These are phyloP conservation scores for Moricandia moricandioides DNA, from an alignment of 345 rosid genomes.

Conservation along the genomic window DNA sequence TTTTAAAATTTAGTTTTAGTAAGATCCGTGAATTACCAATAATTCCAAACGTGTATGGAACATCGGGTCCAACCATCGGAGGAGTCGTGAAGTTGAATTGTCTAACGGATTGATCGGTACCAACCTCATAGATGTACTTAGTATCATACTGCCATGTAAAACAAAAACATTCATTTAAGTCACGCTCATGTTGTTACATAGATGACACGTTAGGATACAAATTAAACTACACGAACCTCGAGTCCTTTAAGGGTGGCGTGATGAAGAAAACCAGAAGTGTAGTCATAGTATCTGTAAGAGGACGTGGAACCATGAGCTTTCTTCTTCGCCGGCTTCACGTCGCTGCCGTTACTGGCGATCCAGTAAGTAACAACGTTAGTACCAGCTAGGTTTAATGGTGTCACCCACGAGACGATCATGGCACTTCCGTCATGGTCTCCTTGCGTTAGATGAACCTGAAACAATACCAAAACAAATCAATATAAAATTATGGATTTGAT, in stretches of 20 bases:
- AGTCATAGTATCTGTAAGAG: slow-evolving; percentile 41
- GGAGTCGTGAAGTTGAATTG: slow-evolving; percentile 53
- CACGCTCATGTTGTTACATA: neutral
- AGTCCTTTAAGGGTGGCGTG: slow-evolving; percentile 41
- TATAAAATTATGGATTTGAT: neutral
- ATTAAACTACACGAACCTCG: slow-evolving; percentile 36
- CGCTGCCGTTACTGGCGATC: slow-evolving; percentile 15
- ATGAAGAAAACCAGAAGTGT: slow-evolving; percentile 51
- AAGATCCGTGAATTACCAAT: slow-evolving; percentile 42
- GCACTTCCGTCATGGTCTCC: slow-evolving; percentile 47
- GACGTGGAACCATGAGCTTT: slow-evolving; percentile 22
- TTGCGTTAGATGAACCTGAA: slow-evolving; percentile 51
- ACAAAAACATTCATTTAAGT: neutral
- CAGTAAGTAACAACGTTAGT: slow-evolving; percentile 41
- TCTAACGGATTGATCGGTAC: slow-evolving; percentile 39
- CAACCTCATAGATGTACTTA: slow-evolving; percentile 54
- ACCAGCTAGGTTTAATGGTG: slow-evolving; percentile 34
- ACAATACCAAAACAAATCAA: neutral
- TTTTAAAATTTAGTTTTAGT: neutral
- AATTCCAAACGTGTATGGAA: slow-evolving; percentile 63
- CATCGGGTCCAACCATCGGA: slow-evolving; percentile 62
- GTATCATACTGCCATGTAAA: slow-evolving; percentile 43
- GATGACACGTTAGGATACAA: neutral
- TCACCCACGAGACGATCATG: slow-evolving; percentile 49
- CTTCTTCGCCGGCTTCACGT: slow-evolving; percentile 5